phyloP scores from a whole-genome alignment of 2,329 filamentous ascomycete species.

The Bipolaris gigantea region DNA sequence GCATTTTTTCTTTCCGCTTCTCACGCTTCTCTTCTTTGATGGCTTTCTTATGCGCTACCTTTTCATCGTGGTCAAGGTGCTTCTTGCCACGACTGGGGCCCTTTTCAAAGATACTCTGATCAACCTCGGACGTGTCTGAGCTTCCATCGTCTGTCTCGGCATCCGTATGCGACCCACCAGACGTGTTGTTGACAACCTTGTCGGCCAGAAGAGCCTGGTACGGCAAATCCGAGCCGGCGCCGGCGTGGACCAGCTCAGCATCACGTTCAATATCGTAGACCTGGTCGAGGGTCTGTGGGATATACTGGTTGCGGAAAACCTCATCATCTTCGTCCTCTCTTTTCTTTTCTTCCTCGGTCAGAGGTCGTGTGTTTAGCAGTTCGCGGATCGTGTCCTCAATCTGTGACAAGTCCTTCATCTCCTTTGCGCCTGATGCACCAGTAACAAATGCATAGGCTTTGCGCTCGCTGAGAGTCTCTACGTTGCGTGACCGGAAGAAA shows the following conservation, averaged over 20 bases:
- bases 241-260: constrained; percentile 72
- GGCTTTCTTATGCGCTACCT: constrained; percentile 82
- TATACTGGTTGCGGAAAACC: constrained; percentile 94
- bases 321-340: constrained; percentile 79
- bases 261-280: constrained; percentile 97
- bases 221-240: constrained; percentile 74
- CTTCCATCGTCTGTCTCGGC: constrained; percentile 23
- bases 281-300: constrained; percentile 91
- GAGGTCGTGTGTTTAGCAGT: constrained; percentile 61
- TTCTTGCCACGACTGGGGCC: constrained; percentile 46
- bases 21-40: constrained; percentile 96
- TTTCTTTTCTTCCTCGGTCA: constrained; percentile 53
- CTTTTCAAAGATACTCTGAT: constrained; percentile 41
- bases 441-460: constrained; percentile 85
- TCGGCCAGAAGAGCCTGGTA: constrained; percentile 84
- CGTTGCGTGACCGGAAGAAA: constrained; percentile 85
- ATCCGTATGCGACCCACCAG: constrained; percentile 48
- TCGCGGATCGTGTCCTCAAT: constrained; percentile 66
- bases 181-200: constrained; percentile 52
- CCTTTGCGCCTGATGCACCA: constrained; percentile 56
- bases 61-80: constrained; percentile 89
- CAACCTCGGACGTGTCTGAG: constrained; percentile 29
- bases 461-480: constrained; percentile 78
- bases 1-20: constrained; percentile 92
- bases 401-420: constrained; percentile 59